These are phyloP conservation scores for Proliferodiscus dingleyae DNA, from an alignment of 2,329 filamentous ascomycete genomes.

Conservation along the genomic window DNA sequence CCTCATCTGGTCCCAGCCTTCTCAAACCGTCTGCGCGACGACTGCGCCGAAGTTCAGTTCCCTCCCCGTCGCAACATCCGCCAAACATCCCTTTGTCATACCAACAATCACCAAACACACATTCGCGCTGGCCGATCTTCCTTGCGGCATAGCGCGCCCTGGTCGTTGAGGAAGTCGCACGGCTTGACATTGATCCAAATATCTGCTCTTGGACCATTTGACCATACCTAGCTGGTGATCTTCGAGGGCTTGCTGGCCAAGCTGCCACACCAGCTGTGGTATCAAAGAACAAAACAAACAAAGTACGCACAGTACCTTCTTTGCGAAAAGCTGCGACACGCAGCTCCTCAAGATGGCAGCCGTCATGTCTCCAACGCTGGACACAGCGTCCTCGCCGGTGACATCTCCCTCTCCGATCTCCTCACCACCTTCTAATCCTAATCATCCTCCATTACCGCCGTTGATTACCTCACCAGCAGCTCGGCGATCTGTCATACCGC, in stretches of 20 bases:
- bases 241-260: conserved; percentile 28
- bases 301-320: background rate
- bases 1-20: conserved; percentile 6
- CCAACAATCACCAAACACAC: conserved; percentile 3
- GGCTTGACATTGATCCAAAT: conserved; percentile 7
- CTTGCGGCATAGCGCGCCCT: background rate
- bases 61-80: conserved; percentile 9
- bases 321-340: background rate
- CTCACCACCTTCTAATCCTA: conserved; percentile 42
- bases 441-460: conserved; percentile 50
- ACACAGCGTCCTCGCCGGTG: conserved; percentile 41
- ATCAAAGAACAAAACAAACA: conserved; percentile 8
- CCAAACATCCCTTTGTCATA: conserved; percentile 15
- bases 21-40: conserved; percentile 19
- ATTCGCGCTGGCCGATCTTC: conserved; percentile 1
- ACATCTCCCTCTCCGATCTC: conserved; percentile 47
- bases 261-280: conserved; percentile 18
- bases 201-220: conserved; percentile 14
- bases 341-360: conserved; percentile 31
- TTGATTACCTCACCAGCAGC: conserved; percentile 49
- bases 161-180: conserved; percentile 3
- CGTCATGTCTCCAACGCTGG: conserved; percentile 50
- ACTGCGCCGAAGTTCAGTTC: conserved; percentile 18
- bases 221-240: conserved; percentile 8
- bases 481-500: conserved; percentile 55